Percentiles rank a stretch among this genome's conserved stretches.
Conservation (phyloP, 2,329 filamentous ascomycete species). For the Diaporthe sp. region DNA sequence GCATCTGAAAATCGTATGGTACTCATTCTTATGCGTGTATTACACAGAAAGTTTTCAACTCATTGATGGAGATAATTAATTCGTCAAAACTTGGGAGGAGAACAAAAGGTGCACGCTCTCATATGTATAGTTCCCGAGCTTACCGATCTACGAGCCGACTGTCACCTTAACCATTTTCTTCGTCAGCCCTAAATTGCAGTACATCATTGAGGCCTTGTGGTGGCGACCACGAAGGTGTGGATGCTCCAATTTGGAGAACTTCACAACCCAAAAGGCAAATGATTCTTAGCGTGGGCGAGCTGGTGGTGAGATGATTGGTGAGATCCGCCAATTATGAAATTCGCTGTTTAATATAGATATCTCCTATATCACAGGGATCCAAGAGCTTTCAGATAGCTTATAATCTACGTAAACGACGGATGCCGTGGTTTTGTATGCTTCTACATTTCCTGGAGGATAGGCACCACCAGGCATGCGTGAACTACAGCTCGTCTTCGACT, state of each 20-base stretch:
- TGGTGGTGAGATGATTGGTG: too few relatives aligned
- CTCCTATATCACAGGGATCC: too few relatives aligned
- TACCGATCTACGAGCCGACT: neutral
- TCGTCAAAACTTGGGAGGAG: neutral
- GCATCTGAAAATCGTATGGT: neutral
- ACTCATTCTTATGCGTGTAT: neutral
- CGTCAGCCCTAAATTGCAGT: slow-evolving; percentile 1
- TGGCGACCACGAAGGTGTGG: neutral
- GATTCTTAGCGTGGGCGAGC: too few relatives aligned
- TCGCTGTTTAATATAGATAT: too few relatives aligned
- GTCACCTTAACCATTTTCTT: neutral
- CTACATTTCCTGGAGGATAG: neutral
- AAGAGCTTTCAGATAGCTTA: too few relatives aligned
- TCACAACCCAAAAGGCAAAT: slow-evolving; percentile 1
- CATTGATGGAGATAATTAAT: neutral
- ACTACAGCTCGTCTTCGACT: slow-evolving; percentile 6
- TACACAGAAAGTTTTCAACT: neutral
- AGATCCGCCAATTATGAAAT: too few relatives aligned
- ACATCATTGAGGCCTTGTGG: neutral
- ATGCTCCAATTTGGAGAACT: slow-evolving; percentile 10
- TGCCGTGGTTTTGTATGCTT: neutral
- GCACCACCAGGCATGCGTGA: too few relatives aligned
- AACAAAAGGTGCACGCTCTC: neutral
- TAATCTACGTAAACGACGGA: too few relatives aligned
- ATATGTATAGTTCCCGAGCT: neutral